These are phyloP conservation scores for Heterobasidion irregulare DNA, from an alignment of 1,284 basidiomycete genomes.

Conservation along the genomic window DNA sequence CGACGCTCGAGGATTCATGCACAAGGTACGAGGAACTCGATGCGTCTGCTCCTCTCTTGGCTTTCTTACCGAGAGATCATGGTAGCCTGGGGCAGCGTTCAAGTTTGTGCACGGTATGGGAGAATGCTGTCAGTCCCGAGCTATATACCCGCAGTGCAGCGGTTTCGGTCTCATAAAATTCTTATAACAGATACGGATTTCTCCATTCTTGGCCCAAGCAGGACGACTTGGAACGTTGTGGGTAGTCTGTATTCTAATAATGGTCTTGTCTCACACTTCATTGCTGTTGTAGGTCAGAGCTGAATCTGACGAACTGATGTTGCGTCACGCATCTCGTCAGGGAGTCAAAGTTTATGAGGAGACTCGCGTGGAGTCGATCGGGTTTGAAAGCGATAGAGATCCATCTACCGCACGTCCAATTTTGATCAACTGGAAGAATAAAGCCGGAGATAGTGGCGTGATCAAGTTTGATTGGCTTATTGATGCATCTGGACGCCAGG, in stretches of 20 bases:
- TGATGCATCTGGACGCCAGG: constrained; percentile 36
- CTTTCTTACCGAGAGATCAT: not conserved
- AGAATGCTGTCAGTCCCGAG: constrained; percentile 53
- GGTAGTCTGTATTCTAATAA: constrained; percentile 18
- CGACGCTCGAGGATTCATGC: constrained; percentile 39
- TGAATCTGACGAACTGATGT: constrained; percentile 51
- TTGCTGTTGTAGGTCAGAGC: constrained; percentile 56
- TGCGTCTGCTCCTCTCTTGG: not conserved
- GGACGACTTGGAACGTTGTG: constrained; percentile 62
- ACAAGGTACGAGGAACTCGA: constrained; percentile 32
- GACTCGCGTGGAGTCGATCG: too few relatives aligned
- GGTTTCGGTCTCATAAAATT: not conserved
- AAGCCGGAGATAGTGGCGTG: constrained; percentile 18
- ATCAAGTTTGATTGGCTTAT: constrained; percentile 35
- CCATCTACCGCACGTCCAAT: constrained; percentile 20
- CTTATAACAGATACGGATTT: constrained; percentile 50
- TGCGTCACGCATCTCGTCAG: too few relatives aligned
- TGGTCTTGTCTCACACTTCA: too few relatives aligned
- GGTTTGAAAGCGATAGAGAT: too few relatives aligned
- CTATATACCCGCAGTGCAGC: too few relatives aligned
- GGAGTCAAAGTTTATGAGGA: too few relatives aligned
- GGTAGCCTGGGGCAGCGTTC: constrained; percentile 36
- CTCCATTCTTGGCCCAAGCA: constrained; percentile 43
- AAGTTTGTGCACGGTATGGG: constrained; percentile 58
- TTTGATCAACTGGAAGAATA: constrained; percentile 26